phyloP scores from a whole-genome alignment of 352 stramenopile species.

The Chrysophaeum taylorii region DNA sequence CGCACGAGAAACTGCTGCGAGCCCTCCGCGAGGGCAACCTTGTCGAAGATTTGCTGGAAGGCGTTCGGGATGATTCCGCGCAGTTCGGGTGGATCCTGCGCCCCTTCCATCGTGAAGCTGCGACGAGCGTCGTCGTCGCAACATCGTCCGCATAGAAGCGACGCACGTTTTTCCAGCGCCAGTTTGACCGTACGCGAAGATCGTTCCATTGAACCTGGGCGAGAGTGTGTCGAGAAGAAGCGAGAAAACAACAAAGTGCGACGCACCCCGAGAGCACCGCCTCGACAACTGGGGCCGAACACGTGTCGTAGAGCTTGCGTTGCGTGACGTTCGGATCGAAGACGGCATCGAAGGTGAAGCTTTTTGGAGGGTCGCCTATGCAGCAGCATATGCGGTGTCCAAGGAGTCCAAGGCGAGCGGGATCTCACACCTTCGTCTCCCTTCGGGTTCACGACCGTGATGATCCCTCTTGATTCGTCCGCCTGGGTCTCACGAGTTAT shows the following conservation, averaged over 20 bases:
- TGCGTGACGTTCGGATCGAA: constrained; percentile 82
- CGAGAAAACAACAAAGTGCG: too few relatives aligned
- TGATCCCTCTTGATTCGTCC: constrained; percentile 72
- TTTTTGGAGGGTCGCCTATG: constrained; percentile 81
- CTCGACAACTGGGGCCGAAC: constrained; percentile 74
- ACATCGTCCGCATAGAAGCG: background rate
- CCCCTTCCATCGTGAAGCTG: constrained; percentile 68
- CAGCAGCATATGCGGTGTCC: constrained; percentile 35
- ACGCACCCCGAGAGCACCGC: constrained; percentile 81
- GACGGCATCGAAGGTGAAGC: constrained; percentile 91
- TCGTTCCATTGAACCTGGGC: constrained; percentile 90
- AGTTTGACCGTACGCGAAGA: constrained; percentile 89
- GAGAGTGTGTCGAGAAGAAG: too few relatives aligned
- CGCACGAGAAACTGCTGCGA: constrained; percentile 89
- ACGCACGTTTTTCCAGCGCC: constrained; percentile 49
- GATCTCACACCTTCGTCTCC: too few relatives aligned
- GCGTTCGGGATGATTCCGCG: constrained; percentile 87
- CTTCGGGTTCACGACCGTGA: constrained; percentile 71
- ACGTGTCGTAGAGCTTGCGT: constrained; percentile 77
- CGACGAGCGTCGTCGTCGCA: background rate
- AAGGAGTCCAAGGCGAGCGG: constrained; percentile 8
- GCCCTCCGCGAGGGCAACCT: constrained; percentile 63
- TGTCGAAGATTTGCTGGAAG: constrained; percentile 89
- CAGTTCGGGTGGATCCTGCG: constrained; percentile 64
- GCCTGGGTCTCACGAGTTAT: constrained; percentile 55